Evolutionary conservation across 495 filamentous ascomycete species (phyloP).

Genomic region (Aspergillus indologenus): DNA sequence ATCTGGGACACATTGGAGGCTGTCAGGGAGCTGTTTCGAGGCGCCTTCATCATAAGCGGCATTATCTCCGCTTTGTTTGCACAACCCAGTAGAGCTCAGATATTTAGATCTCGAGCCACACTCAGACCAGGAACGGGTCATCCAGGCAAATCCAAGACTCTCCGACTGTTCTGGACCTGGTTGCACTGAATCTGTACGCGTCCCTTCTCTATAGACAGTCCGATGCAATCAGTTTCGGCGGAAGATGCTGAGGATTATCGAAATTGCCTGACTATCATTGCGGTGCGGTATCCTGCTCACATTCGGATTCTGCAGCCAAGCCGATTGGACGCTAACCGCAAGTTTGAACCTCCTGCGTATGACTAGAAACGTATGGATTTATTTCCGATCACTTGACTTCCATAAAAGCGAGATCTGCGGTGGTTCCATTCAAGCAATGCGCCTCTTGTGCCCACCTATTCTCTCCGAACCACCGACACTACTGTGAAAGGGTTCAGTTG

Average conservation of each 20-base stretch:
- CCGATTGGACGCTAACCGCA: not conserved
- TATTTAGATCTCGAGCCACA: slow-evolving; percentile 20
- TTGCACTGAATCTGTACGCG: not conserved
- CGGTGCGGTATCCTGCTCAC: not conserved
- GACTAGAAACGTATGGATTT: not conserved
- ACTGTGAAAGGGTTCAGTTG: not conserved
- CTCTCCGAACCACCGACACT: not conserved
- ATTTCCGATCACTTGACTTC: not conserved
- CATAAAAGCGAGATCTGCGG: not conserved
- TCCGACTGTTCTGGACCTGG: not conserved
- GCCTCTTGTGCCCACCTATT: too few species aligned
- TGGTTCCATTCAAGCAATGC: too few species aligned
- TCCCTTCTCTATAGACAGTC: not conserved
- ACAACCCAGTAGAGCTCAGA: slow-evolving; percentile 15
- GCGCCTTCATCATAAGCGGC: slow-evolving; percentile 54
- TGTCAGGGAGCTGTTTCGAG: slow-evolving; percentile 45
- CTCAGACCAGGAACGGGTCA: slow-evolving; percentile 4
- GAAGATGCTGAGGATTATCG: not conserved
- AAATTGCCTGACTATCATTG: slow-evolving; percentile 5
- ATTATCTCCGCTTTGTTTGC: slow-evolving; percentile 41
- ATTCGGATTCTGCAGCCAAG: not conserved
- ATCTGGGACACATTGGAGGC: slow-evolving; percentile 55
- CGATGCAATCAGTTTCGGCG: not conserved
- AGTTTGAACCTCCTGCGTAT: not conserved
- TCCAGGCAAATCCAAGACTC: not conserved